Evolutionary conservation across 257 asterid species (phyloP), one percentile per base, ranked within the genome.

Genomic region (Nicotiana noctiflora): DNA sequence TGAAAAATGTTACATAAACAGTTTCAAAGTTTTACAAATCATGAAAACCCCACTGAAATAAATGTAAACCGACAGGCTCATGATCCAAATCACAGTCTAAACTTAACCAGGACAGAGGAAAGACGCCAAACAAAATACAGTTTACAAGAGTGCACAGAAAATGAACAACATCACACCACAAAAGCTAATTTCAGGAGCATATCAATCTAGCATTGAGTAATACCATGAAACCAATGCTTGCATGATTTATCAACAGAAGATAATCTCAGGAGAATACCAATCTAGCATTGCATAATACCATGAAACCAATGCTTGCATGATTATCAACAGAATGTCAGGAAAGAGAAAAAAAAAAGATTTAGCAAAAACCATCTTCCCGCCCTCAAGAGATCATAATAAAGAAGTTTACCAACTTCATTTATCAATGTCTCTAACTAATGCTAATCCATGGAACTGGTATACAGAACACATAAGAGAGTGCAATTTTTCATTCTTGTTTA

Each of bases 41-140:
- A 66, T 34, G 75, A 34, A 9, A 66, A 34, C 25, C 53, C 18
- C 29, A 66, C 52, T 34, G 4, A 66, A 34, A 34, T 2, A 4
- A 34, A 66, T 66, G 75, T 49, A 66, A 34, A 66, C 75, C 19
- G 75, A 34, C n/a, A 6, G 75, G 75, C 75, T 34, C 75, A n/a
- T 66, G 29, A 66, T 18, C 75, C 75, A 66, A 66, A 66, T 19
- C 17, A 40, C 46, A 34, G 52, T 18, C 29, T 66, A 0, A 0
- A 34, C 40, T 34, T 34, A 66, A 9, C 75, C 29, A n/a, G 29
- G 75, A 66, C 53, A 66, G 17, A 66, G 53, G 29, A 34, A 66
- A 18, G 29, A 66, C 29, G 29, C n/a, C 53, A 66, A 66, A 18
- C 40, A 27, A 60, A 21, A 60, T 4, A 60, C 18, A 60, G 12